These are phyloP conservation scores for Cryptococcus hybrid DNA, from an alignment of 1,284 basidiomycete species.

Conservation along the genomic window DNA sequence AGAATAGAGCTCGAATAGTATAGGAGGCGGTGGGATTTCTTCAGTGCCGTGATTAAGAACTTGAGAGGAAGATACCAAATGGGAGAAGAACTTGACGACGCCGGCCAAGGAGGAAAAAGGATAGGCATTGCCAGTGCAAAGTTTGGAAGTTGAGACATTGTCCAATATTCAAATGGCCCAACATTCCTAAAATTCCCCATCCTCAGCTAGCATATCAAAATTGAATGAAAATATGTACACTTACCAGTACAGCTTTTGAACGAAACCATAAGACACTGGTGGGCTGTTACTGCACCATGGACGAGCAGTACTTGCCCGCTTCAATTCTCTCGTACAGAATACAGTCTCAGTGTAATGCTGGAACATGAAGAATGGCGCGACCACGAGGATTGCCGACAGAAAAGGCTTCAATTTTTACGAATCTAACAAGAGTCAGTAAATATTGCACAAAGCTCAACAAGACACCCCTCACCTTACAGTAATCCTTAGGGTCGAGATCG, in stretches of 20 bases:
- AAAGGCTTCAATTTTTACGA: background rate
- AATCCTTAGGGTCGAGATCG: constrained; percentile 24
- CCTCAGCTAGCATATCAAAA: background rate
- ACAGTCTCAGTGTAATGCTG: constrained; percentile 63
- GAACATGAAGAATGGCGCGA: constrained; percentile 67
- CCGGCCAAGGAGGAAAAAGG: constrained; percentile 53
- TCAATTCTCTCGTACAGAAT: constrained; percentile 58
- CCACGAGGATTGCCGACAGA: constrained; percentile 51
- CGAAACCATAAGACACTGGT: constrained; percentile 77
- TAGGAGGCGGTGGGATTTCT: background rate
- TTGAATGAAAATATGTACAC: constrained; percentile 11
- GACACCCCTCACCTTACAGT: constrained; percentile 27
- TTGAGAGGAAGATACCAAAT: too few species aligned
- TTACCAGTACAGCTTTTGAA: constrained; percentile 78
- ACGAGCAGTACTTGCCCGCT: constrained; percentile 15
- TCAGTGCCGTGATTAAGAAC: background rate
- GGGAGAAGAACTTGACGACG: too few species aligned
- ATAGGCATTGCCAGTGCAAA: constrained; percentile 77
- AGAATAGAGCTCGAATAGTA: constrained; percentile 18
- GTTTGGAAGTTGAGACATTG: constrained; percentile 76
- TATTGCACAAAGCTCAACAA: too few species aligned
- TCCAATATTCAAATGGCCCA: constrained; percentile 87
- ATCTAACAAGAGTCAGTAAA: background rate
- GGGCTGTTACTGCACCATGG: constrained; percentile 65
- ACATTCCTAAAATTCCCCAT: constrained; percentile 56